Conservation (phyloP, 2,329 filamentous ascomycete species). For the Colletotrichum sp. region DNA sequence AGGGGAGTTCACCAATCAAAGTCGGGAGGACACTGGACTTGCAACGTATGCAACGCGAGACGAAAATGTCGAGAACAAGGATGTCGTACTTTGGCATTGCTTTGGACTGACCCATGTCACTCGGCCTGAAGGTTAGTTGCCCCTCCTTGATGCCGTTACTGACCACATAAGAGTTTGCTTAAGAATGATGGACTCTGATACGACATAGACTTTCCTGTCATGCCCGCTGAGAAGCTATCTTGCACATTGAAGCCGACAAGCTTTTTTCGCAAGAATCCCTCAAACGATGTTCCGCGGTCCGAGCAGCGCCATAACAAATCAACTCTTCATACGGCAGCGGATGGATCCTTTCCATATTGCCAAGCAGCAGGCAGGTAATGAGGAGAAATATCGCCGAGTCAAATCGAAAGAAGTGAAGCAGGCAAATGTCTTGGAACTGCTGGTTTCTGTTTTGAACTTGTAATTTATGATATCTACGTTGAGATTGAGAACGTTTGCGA, state of each 20-base stretch:
- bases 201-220: slow-evolving; percentile 58
- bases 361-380: neutral
- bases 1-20: slow-evolving; percentile 65
- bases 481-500: neutral
- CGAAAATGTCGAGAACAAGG: slow-evolving; percentile 57
- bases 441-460: neutral
- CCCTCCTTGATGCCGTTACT: neutral
- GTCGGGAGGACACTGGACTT: slow-evolving; percentile 55
- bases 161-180: neutral
- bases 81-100: slow-evolving; percentile 62
- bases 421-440: neutral
- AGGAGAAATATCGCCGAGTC: neutral
- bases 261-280: slow-evolving; percentile 56
- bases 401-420: neutral
- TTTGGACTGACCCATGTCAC: slow-evolving; percentile 61
- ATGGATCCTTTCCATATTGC: neutral
- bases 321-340: neutral
- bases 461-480: neutral
- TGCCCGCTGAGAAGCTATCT: slow-evolving; percentile 60
- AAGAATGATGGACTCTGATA: neutral
- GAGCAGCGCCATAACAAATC: neutral
- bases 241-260: slow-evolving; percentile 53
- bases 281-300: slow-evolving; percentile 33
- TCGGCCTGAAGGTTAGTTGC: slow-evolving; percentile 44
- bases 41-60: slow-evolving; percentile 53